Conservation (phyloP, 768 basidiomycete species). For the Megacollybia marginata region DNA sequence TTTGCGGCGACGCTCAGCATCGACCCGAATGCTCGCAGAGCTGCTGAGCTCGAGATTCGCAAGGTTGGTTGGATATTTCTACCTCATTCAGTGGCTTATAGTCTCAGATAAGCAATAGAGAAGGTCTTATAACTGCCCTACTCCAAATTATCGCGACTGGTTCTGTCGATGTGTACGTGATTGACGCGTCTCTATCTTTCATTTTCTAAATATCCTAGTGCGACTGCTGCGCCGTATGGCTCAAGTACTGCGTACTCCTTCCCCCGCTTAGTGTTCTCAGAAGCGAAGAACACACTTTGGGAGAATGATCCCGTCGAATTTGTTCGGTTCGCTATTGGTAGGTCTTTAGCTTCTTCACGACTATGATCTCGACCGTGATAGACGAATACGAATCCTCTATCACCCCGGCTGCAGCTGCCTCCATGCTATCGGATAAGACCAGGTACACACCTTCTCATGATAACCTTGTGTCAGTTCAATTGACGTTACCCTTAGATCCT, state of each 20-base stretch:
- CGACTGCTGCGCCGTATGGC: conserved; percentile 78
- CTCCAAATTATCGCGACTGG: conserved; percentile 81
- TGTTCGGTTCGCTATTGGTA: no score
- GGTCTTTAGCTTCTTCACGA: no score
- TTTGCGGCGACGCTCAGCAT: conserved; percentile 76
- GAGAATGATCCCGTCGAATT: no score
- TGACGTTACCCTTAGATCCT: no score
- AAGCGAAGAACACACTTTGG: no score
- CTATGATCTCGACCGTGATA: no score
- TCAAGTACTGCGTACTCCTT: conserved; percentile 83
- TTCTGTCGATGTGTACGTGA: conserved; percentile 67
- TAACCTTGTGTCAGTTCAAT: no score
- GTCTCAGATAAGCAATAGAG: conserved; percentile 62
- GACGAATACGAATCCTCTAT: no score
- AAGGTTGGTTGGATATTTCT: conserved; percentile 40
- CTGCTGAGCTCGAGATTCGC: conserved; percentile 82
- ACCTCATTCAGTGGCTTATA: background rate
- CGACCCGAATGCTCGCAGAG: conserved; percentile 81
- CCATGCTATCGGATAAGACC: no score
- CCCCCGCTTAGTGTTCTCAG: no score
- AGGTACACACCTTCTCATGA: no score
- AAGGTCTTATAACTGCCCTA: conserved; percentile 78
- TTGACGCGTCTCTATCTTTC: conserved; percentile 24
- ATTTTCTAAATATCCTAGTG: conserved; percentile 28
- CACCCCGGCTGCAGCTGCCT: no score